phyloP scores from a whole-genome alignment of 2,329 filamentous ascomycete genomes.

The Sclerotiophoma versabilis region DNA sequence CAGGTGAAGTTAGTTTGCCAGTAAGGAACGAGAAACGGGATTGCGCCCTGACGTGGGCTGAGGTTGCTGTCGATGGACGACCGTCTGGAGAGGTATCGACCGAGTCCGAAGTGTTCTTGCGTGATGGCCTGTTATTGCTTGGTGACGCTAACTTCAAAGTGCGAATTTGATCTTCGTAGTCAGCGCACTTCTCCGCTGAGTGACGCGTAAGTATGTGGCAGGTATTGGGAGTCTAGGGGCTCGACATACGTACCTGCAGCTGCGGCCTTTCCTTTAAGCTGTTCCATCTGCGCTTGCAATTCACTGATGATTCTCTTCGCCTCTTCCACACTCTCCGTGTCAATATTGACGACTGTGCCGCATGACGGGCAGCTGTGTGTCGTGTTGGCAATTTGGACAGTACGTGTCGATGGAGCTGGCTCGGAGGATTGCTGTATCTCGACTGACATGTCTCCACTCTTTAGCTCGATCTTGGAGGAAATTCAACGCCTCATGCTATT shows the following conservation, averaged over 20 bases:
- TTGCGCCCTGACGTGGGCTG: slow-evolving; percentile 34
- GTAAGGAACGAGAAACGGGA: slow-evolving; percentile 56
- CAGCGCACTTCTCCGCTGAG: slow-evolving; percentile 66
- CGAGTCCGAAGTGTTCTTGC: slow-evolving; percentile 33
- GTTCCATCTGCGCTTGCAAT: slow-evolving; percentile 72
- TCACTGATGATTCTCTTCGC: slow-evolving; percentile 53
- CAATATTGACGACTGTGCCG: slow-evolving; percentile 29
- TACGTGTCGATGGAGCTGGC: slow-evolving; percentile 8
- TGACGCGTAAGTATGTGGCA: slow-evolving; percentile 10
- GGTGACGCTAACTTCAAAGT: slow-evolving; percentile 50
- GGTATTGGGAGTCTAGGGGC: neutral
- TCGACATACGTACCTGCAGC: slow-evolving; percentile 59
- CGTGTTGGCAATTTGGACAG: neutral
- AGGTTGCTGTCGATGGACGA: slow-evolving; percentile 40
- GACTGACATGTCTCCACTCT: slow-evolving; percentile 11
- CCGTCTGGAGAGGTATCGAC: slow-evolving; percentile 32
- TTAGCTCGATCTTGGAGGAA: neutral
- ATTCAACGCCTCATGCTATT: slow-evolving; percentile 1
- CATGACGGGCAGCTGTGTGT: slow-evolving; percentile 44
- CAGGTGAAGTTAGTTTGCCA: slow-evolving; percentile 46
- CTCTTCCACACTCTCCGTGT: slow-evolving; percentile 24
- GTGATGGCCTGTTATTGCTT: slow-evolving; percentile 20
- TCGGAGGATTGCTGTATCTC: slow-evolving; percentile 1
- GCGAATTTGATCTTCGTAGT: slow-evolving; percentile 81
- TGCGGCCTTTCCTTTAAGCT: slow-evolving; percentile 74